Percentiles rank a stretch among this genome's conserved stretches.
phyloP scores from a whole-genome alignment of 169 alveolate species.

The Plasmodium malariae region DNA sequence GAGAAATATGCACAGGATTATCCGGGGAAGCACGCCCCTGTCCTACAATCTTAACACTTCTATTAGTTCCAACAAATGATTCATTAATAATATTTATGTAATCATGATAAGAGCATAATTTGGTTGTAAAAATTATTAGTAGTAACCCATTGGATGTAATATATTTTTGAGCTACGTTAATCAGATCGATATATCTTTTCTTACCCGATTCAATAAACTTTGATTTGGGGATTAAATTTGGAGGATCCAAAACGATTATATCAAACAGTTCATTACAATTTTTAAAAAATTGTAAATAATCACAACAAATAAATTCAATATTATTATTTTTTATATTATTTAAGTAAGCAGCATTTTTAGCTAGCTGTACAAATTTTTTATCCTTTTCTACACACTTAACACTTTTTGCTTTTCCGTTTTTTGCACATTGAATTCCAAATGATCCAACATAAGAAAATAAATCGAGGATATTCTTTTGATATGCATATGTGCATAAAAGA shows the following conservation, averaged over 20 bases:
- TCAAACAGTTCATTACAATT: slow-evolving; percentile 58
- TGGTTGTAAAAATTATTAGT: slow-evolving; percentile 53
- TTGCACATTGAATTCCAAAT: slow-evolving; percentile 67
- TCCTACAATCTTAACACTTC: slow-evolving; percentile 55
- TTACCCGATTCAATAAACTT: slow-evolving; percentile 38
- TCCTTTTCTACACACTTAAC: slow-evolving; percentile 70
- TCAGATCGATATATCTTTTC: slow-evolving; percentile 22
- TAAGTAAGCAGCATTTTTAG: slow-evolving; percentile 45
- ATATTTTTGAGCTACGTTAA: slow-evolving; percentile 48
- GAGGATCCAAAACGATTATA: slow-evolving; percentile 60
- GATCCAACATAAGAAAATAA: slow-evolving; percentile 64
- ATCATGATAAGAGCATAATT: slow-evolving; percentile 60
- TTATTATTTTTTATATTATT: slow-evolving; percentile 24
- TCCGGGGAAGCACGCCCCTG: slow-evolving; percentile 73
- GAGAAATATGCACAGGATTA: slow-evolving; percentile 33
- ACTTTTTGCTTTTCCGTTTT: slow-evolving; percentile 64
- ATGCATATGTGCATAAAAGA: slow-evolving; percentile 35
- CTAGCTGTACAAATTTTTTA: slow-evolving; percentile 47
- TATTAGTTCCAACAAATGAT: slow-evolving; percentile 41
- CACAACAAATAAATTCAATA: slow-evolving; percentile 42
- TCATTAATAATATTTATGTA: slow-evolving; percentile 54
- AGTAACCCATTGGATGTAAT: slow-evolving; percentile 36
- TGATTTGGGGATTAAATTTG: slow-evolving; percentile 70
- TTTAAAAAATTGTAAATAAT: slow-evolving; percentile 27
- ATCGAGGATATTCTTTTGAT: slow-evolving; percentile 49